Evolutionary conservation across 768 basidiomycete species (phyloP).

Genomic region (Strobilomyces dryophilus): DNA sequence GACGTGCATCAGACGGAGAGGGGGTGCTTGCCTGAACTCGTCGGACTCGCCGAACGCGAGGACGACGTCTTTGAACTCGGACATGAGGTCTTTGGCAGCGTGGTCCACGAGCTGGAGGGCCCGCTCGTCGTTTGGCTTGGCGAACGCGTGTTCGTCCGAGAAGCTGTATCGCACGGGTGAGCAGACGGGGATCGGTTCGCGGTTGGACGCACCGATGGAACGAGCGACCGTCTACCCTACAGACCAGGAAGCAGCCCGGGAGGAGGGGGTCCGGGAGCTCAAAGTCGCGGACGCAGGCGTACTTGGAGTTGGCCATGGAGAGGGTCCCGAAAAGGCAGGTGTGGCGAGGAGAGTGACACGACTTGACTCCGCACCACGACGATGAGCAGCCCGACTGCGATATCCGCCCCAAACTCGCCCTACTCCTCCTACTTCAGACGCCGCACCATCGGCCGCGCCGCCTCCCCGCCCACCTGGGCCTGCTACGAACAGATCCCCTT

Average conservation of each 20-base stretch:
- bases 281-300: conserved; percentile 84
- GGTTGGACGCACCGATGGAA: conserved; percentile 73
- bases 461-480: conserved; percentile 83
- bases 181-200: background rate
- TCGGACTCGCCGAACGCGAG: conserved; percentile 96
- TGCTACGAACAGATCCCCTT: conserved; percentile 88
- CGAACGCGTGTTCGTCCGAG: conserved; percentile 75
- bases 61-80: conserved; percentile 76
- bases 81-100: conserved; percentile 79
- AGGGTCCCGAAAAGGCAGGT: conserved; percentile 15
- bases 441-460: conserved; percentile 73
- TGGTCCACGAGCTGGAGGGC: conserved; percentile 91
- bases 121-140: conserved; percentile 87
- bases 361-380: background rate
- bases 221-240: conserved; percentile 88
- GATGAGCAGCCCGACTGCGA: conserved; percentile 24
- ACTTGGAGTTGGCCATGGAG: conserved; percentile 88
- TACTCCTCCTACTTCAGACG: conserved; percentile 46
- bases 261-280: conserved; percentile 86
- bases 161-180: conserved; percentile 48
- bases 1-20: background rate
- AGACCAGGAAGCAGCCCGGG: conserved; percentile 77
- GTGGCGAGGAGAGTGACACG: conserved; percentile 12
- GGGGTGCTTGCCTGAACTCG: conserved; percentile 75
- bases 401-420: conserved; percentile 23